phyloP scores from a whole-genome alignment of 805 yeast genomes.

The Sugiyamaella marilandica region DNA sequence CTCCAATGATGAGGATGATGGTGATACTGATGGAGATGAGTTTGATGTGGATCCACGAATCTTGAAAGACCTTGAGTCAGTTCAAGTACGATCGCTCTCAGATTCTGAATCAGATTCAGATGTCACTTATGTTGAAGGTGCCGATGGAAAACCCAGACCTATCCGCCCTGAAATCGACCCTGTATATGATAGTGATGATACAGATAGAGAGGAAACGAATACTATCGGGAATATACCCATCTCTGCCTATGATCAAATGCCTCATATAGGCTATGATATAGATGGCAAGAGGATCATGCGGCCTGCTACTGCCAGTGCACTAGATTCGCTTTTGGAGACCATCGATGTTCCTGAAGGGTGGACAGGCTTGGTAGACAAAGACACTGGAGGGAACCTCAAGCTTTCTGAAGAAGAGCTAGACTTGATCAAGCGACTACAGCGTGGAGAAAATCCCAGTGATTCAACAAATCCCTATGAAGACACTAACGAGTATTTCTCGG shows the following conservation, averaged over 20 bases:
- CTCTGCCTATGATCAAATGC: conserved; percentile 93
- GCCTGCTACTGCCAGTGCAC: conserved; percentile 94
- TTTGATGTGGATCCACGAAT: conserved; percentile 26
- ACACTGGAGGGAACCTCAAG: conserved; percentile 81
- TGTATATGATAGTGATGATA: conserved; percentile 90
- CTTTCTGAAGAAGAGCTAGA: conserved; percentile 84
- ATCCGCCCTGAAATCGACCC: conserved; percentile 90
- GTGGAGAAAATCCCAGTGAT: conserved; percentile 78
- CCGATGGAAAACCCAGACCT: conserved; percentile 75
- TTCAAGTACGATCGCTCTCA: conserved; percentile 49
- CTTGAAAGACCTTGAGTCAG: conserved; percentile 55
- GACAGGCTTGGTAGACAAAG: conserved; percentile 92
- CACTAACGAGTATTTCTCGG: conserved; percentile 91
- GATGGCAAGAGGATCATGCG: conserved; percentile 98
- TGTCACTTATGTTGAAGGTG: conserved; percentile 34
- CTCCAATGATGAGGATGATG: conserved; percentile 10
- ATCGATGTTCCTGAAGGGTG: conserved; percentile 97
- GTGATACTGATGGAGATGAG: conserved; percentile 28
- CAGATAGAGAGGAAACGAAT: conserved; percentile 73
- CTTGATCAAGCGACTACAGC: conserved; percentile 77
- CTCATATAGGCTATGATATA: conserved; percentile 94
- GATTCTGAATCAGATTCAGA: conserved; percentile 34
- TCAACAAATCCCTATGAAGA: conserved; percentile 85
- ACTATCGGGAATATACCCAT: conserved; percentile 93
- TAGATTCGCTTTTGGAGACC: conserved; percentile 80